Evolutionary conservation across 2,329 filamentous ascomycete genomes (phyloP), one percentile per base, ranked within the genome.

Genomic region (Fusarium mexicanum): DNA sequence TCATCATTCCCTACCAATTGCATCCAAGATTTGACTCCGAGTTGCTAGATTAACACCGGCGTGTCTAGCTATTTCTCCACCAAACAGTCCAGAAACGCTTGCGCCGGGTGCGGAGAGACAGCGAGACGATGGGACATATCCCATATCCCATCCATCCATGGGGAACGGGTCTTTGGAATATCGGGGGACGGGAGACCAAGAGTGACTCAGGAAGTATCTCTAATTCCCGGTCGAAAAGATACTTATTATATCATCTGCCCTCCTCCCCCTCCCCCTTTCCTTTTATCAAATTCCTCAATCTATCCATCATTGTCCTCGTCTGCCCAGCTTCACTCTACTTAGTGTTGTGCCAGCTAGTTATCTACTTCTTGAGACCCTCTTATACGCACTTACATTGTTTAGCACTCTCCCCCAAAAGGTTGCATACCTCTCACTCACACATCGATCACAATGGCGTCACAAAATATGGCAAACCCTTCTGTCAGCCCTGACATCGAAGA

Each of bases 401-500:
- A 40, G 40, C 38, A 35, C 31, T 53, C 65, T 24, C 33, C 53
- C 43, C 64, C 38, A 43, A 38, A 26, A 38, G 35, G 29, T 31
- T 35, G 26, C 46, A 57, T 43, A 44, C 38, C 33, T 31, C 37
- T 37, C 38, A 64, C 60, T 37, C 35, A 64, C 63, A 61, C 50
- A 64, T 29, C 51, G 71, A 40, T 63, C 62, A 69, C 63, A 64
- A 91, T 91, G 89, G 88, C 89, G 72, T 84, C 87, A 76, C 88
- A 88, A 83, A 91, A 90, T 82, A 92, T 92, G 90, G 80, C 87
- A 64, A 89, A 86, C 81, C 80, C 85, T 76, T 85, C 88, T 70
- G 85, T 90, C 75, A 88, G 90, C 80, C 87, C 87, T 61, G 85
- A 86, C 66, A 77, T 81, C 63, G 90, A 92, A 80, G 90, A 92